phyloP scores from a whole-genome alignment of 768 basidiomycete genomes.

The Leccinum sublutescens region DNA sequence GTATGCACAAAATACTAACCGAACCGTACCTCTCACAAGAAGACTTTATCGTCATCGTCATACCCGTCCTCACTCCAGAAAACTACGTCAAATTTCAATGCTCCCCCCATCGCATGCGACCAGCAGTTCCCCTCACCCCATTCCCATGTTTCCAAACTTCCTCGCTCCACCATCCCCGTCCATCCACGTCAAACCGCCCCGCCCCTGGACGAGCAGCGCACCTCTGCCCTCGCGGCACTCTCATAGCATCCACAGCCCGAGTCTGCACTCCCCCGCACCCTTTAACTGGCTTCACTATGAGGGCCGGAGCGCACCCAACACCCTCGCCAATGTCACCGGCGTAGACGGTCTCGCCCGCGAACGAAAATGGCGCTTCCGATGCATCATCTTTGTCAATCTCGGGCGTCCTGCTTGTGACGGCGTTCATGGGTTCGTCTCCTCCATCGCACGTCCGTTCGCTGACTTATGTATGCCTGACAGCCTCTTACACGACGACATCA shows the following conservation, averaged over 20 bases:
- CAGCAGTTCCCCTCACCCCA: conserved; percentile 29
- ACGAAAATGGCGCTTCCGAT: too few species aligned
- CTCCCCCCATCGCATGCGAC: conserved; percentile 21
- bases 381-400: too few species aligned
- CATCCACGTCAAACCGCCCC: conserved; percentile 35
- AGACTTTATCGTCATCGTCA: conserved; percentile 76
- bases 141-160: conserved; percentile 28
- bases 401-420: too few species aligned
- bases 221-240: conserved; percentile 3
- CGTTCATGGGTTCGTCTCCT: conserved; percentile 50
- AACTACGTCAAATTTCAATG: conserved; percentile 50
- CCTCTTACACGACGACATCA: conserved; percentile 79
- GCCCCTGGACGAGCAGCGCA: conserved; percentile 28
- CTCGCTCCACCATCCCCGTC: conserved; percentile 28
- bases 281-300: conserved; percentile 90
- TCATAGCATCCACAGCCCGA: conserved; percentile 33
- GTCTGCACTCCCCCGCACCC: conserved; percentile 64
- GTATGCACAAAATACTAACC: conserved; percentile 67
- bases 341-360: too few species aligned
- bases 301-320: conserved; percentile 76
- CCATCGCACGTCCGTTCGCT: not conserved
- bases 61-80: conserved; percentile 80
- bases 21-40: conserved; percentile 80
- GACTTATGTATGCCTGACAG: conserved; percentile 35
- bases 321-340: conserved; percentile 39